These are phyloP conservation scores for Rhizopogon salebrosus DNA, from an alignment of 768 basidiomycete genomes.

Conservation along the genomic window DNA sequence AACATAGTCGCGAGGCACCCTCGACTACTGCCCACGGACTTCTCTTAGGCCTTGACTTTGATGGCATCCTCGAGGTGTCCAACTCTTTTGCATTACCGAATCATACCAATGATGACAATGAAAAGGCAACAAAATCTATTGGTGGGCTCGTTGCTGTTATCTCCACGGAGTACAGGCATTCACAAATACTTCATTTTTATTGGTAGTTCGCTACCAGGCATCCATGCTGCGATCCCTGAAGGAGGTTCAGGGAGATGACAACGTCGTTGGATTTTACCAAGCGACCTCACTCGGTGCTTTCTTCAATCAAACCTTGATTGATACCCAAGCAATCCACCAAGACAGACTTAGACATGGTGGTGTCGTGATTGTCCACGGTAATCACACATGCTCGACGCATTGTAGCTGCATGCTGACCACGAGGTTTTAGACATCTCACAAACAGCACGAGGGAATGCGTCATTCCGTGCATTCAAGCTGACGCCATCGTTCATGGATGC, in stretches of 20 bases:
- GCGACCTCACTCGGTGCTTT: conserved; percentile 83
- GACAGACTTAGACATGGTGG: conserved; percentile 84
- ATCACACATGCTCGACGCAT: conserved; percentile 1
- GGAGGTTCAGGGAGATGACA: conserved; percentile 89
- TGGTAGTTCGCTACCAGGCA: conserved; percentile 71
- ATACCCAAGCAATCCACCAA: conserved; percentile 81
- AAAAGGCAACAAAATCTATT: conserved; percentile 70
- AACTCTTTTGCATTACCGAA: conserved; percentile 85
- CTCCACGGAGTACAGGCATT: conserved; percentile 4
- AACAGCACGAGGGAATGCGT: conserved; percentile 76
- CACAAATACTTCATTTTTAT: conserved; percentile 1
- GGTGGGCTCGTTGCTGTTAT: conserved; percentile 41
- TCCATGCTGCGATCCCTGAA: conserved; percentile 84
- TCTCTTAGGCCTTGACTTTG: conserved; percentile 86
- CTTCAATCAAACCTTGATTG: conserved; percentile 74
- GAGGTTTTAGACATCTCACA: conserved; percentile 62
- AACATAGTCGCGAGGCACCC: conserved; percentile 79
- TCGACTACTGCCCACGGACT: conserved; percentile 77
- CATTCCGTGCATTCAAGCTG: conserved; percentile 85
- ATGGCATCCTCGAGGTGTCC: conserved; percentile 85
- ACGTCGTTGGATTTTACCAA: conserved; percentile 92
- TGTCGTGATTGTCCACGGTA: conserved; percentile 80
- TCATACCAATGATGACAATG: conserved; percentile 70
- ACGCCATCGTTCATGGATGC: conserved; percentile 78
- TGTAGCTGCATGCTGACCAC: conserved; percentile 4